phyloP scores from a whole-genome alignment of 2,329 filamentous ascomycete species.

The Epichloe hybrida region DNA sequence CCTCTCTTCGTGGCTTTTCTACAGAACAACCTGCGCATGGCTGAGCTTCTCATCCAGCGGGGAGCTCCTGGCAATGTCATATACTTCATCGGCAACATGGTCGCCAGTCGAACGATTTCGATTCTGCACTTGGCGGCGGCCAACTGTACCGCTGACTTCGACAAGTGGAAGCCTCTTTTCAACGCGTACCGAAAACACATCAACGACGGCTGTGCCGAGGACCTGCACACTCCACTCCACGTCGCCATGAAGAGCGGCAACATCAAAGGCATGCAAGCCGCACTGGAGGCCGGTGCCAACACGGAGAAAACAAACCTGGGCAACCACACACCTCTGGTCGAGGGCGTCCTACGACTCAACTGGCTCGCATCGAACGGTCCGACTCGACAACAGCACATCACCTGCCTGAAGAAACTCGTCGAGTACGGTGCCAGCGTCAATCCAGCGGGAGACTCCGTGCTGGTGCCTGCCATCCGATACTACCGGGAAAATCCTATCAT shows the following conservation, averaged over 20 bases:
- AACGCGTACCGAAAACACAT: background rate
- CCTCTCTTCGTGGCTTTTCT: conserved; percentile 1
- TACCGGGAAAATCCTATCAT: background rate
- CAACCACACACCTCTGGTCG: background rate
- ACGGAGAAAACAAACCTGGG: background rate
- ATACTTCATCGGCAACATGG: fast-evolving
- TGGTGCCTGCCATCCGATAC: background rate
- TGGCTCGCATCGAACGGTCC: background rate
- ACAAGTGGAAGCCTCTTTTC: background rate
- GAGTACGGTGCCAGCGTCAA: background rate
- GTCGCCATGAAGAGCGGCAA: background rate
- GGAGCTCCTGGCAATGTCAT: background rate
- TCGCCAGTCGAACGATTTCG: background rate
- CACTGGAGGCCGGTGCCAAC: background rate
- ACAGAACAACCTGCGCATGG: background rate
- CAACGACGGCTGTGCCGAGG: background rate
- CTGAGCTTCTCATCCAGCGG: background rate
- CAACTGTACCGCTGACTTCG: background rate
- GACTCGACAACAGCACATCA: background rate
- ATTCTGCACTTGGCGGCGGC: background rate
- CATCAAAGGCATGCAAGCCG: background rate
- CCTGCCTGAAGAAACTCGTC: background rate
- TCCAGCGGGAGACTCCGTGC: background rate
- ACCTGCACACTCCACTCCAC: background rate
- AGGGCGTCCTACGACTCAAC: background rate